Percentiles rank a stretch among this genome's conserved stretches.
Conservation (phyloP, 1,284 basidiomycete genomes). For the Bondarzewia mesenterica region DNA sequence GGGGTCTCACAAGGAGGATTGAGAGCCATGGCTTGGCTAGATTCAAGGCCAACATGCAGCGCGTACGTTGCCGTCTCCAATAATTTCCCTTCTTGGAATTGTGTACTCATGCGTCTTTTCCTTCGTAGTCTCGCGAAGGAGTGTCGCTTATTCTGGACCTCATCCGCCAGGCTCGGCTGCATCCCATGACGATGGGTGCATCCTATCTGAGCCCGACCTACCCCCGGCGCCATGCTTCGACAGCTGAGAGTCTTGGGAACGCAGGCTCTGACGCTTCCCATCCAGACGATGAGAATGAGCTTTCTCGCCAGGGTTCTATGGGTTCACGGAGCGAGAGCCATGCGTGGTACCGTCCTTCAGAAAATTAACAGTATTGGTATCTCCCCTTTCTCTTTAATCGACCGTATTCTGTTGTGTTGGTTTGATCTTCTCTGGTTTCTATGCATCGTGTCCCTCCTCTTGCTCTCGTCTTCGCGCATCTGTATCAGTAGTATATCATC, state of each 20-base stretch:
- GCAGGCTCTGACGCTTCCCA: neutral
- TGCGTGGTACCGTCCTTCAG: neutral
- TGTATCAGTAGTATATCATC: constrained; percentile 4
- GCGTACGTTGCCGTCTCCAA: constrained; percentile 32
- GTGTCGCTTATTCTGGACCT: constrained; percentile 66
- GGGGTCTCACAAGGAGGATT: constrained; percentile 75
- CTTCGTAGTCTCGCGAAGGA: constrained; percentile 68
- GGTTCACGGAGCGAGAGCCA: neutral
- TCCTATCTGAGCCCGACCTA: constrained; percentile 21
- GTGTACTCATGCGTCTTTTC: constrained; percentile 3
- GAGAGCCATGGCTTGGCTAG: constrained; percentile 69
- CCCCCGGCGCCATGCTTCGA: constrained; percentile 4
- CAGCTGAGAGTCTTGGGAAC: constrained; percentile 1
- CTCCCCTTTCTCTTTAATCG: neutral
- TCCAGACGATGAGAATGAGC: constrained; percentile 2
- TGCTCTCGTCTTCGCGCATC: neutral
- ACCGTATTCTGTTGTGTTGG: neutral
- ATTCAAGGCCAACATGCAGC: constrained; percentile 74
- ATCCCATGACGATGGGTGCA: constrained; percentile 54
- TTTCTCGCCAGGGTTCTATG: neutral
- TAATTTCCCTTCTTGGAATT: constrained; percentile 9
- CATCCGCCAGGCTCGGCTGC: constrained; percentile 65
- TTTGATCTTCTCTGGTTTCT: neutral
- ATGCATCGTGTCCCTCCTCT: neutral
- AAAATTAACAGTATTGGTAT: neutral